Base-by-base conservation (phyloP, 306 rosid genomes). In the Mimosa bimucronata region DNA sequence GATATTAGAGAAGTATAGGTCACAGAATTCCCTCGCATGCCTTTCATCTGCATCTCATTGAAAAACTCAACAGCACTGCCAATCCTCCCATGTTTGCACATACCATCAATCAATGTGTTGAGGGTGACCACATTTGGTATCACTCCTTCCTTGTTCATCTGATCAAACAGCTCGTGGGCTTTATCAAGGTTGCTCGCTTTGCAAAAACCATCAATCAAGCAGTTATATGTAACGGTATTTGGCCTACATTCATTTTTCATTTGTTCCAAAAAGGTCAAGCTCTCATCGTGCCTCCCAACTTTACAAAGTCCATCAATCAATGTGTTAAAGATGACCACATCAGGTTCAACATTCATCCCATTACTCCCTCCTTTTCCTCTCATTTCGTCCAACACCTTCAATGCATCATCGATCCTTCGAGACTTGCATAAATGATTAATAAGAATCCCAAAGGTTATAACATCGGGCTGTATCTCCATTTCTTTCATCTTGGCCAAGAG, bases 201-300 rank as follows among this genome's bases (percentile, higher is more conserved):
- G 85, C 86, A 88, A 68, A 87, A 89, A 77, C 90, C 84, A 41
- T 78, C 81, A 52, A 89, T 87, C 94, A 94, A 86, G 85, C 92
- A 88, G 81, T 89, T 92, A 84, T 86, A 94, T 10, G 97, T 91
- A 46, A 85, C 82, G 0, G 87, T 72, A 71, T 84, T 86, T 7
- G 94, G 97, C 25, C 77, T 83, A 73, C 80, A 82, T 18, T 65
- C 79, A 14, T 69, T 82, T 87, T 85, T 86, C 97, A 94, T 94
- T 81, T 75, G 82, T 80, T 89, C 86, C 88, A 92, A 83, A 88
- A 94, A 76, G 34, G 41, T 76, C 84, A 87, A 60, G 37, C 93
- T 91, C 60, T 94, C 93, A 74, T 94, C 97, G 42, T 86, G 97
- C 88, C 91, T 89, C 66, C 97, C 97, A 57, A 88, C 97, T 83